Percentiles rank a stretch among this genome's conserved stretches.
phyloP scores from a whole-genome alignment of 768 basidiomycete genomes.

The Galerina marginata region DNA sequence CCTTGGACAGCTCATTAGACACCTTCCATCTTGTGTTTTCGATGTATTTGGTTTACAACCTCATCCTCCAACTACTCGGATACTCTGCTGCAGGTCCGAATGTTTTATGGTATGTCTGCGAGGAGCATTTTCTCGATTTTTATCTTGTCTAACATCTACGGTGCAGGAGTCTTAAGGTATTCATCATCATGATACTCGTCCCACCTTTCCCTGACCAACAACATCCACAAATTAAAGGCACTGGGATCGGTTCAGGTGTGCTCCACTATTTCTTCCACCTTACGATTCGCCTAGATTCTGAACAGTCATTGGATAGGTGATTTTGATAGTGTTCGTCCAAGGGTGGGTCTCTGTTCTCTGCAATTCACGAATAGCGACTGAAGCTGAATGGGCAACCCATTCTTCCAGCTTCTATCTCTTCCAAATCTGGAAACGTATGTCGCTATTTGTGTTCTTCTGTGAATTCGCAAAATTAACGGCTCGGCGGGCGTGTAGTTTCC shows the following conservation, averaged over 20 bases:
- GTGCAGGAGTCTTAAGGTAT: slow-evolving; percentile 38
- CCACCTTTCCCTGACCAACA: no score
- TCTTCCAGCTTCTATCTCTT: slow-evolving; percentile 32
- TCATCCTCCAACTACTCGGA: slow-evolving; percentile 29
- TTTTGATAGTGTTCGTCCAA: slow-evolving; percentile 37
- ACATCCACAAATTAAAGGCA: slow-evolving; percentile 13
- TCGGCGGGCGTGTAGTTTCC: not conserved
- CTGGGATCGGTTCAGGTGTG: slow-evolving; percentile 28
- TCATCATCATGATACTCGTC: not conserved
- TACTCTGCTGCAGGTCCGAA: slow-evolving; percentile 12
- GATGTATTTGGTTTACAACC: slow-evolving; percentile 32
- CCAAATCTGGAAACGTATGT: slow-evolving; percentile 37
- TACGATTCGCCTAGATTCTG: not conserved
- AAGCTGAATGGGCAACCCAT: not conserved
- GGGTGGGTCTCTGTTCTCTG: slow-evolving; percentile 23
- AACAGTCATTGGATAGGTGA: slow-evolving; percentile 11
- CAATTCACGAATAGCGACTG: not conserved
- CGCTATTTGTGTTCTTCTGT: not conserved
- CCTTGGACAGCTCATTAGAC: slow-evolving; percentile 29
- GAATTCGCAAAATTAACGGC: not conserved
- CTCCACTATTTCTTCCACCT: not conserved
- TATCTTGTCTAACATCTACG: not conserved
- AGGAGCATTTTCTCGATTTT: not conserved
- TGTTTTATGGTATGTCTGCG: slow-evolving; percentile 29
- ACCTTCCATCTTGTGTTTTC: slow-evolving; percentile 32